phyloP scores from a whole-genome alignment of 495 filamentous ascomycete species.

The Lasiosphaeria ovina region DNA sequence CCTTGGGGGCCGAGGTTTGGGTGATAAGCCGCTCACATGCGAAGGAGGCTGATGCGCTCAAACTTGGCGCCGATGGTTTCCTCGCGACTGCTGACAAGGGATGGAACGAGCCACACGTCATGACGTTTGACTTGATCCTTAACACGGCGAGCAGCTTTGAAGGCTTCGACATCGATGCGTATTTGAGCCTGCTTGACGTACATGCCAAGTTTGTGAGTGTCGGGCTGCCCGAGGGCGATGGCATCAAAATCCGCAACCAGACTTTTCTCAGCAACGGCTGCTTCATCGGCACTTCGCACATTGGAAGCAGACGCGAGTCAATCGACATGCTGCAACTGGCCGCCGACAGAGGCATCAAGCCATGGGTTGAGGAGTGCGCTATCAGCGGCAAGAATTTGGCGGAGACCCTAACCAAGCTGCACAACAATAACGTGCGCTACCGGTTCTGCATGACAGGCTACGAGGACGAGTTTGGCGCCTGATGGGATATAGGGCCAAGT shows the following conservation, averaged over 20 bases:
- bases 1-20: constrained; percentile 67
- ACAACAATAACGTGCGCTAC: constrained; percentile 66
- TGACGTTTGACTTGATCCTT: constrained; percentile 61
- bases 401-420: constrained; percentile 63
- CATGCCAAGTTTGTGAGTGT: constrained; percentile 81
- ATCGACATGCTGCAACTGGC: constrained; percentile 79
- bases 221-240: constrained; percentile 78
- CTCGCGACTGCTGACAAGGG: constrained; percentile 63
- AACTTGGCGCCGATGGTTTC: constrained; percentile 73
- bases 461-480: constrained; percentile 41
- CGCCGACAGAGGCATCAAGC: constrained; percentile 74
- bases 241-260: constrained; percentile 71
- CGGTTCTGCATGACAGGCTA: constrained; percentile 49
- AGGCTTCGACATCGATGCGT: constrained; percentile 60
- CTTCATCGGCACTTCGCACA: constrained; percentile 76
- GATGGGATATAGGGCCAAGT: background rate
- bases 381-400: constrained; percentile 69
- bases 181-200: constrained; percentile 76
- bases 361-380: constrained; percentile 75
- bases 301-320: constrained; percentile 80
- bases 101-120: constrained; percentile 57
- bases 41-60: constrained; percentile 66
- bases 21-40: constrained; percentile 65
- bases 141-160: constrained; percentile 55
- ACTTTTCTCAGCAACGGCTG: constrained; percentile 74